Percentiles rank a stretch among this genome's conserved stretches.
These are phyloP conservation scores for Brassica hybrid DNA, from an alignment of 441 rosid species.

Conservation along the genomic window DNA sequence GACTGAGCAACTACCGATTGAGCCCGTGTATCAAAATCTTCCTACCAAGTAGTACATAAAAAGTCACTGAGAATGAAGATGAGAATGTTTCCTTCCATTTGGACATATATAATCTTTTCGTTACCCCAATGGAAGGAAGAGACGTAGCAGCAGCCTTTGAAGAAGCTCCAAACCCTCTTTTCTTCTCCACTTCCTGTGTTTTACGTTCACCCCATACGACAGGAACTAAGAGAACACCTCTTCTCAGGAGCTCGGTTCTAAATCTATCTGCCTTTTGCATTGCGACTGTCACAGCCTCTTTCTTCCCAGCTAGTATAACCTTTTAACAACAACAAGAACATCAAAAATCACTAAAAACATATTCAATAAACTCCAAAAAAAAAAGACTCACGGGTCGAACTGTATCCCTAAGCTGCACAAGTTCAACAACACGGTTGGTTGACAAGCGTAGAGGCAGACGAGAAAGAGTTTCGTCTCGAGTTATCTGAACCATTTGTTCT, in stretches of 20 bases:
- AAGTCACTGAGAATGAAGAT: constrained; percentile 23
- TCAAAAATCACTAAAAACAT: background rate
- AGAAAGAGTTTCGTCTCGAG: constrained; percentile 86
- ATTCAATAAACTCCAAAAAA: constrained; percentile 5
- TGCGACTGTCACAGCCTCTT: constrained; percentile 68
- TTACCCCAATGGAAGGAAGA: constrained; percentile 93
- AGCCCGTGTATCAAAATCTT: constrained; percentile 83
- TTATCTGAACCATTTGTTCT: constrained; percentile 89
- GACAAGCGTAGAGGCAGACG: constrained; percentile 92
- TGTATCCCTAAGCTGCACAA: constrained; percentile 91
- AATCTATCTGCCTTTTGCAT: constrained; percentile 85
- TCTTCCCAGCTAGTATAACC: constrained; percentile 94
- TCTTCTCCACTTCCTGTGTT: constrained; percentile 63
- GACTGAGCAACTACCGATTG: constrained; percentile 82
- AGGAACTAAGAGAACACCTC: constrained; percentile 92
- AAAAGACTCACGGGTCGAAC: constrained; percentile 80
- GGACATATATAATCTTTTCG: constrained; percentile 14
- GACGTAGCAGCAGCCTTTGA: constrained; percentile 57
- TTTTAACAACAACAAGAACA: constrained; percentile 22
- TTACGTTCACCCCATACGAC: constrained; percentile 78
- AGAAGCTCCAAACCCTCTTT: constrained; percentile 75
- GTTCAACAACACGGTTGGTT: constrained; percentile 88
- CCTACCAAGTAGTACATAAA: constrained; percentile 49
- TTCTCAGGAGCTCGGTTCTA: constrained; percentile 80
- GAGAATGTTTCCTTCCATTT: background rate